Base-by-base conservation (phyloP, 331 rosid species). In the Malus hybrid region DNA sequence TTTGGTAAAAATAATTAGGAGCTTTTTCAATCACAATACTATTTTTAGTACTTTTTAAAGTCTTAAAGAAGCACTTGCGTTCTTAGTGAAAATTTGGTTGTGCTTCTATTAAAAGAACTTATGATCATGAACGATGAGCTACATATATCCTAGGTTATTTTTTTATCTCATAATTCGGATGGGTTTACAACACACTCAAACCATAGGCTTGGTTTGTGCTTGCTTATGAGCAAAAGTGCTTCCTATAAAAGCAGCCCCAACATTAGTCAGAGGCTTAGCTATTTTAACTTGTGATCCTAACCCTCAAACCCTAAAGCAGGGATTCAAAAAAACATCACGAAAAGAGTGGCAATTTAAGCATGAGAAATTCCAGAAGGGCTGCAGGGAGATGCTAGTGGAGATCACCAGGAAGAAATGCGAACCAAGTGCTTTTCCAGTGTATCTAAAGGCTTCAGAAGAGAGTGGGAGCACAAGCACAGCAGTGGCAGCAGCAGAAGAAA, bases 261-360 rank as follows among this genome's bases (percentile, higher is more conserved):
- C 56, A 50, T 50, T 50, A 50, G 0, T 50, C n/a, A 50, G 18
- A 50, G 6, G 64, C 4, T 14, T 62, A 34, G 10, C 20, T 36
- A 27, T 6, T 28, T 62, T 7, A 13, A 28, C 29, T 70, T 19
- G 4, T 18, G n/a, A 54, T 52, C 52, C 29, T 64, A 63, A 71
- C 46, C 66, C 24, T 31, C 7, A 0, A 22, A 63, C 11, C 64
- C 9, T 14, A 60, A 62, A 74, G 9, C 78, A 93, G 98, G 95
- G 98, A 54, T 93, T 93, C 73, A 93, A 87, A 80, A 93, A 93
- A 84, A 86, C 75, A 60, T 90, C 98, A 61, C 80, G 93, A 0
- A 89, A 87, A 74, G 81, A 83, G 79, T 93, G 98, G 98, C 93
- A 93, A 69, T 93, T 93, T 85, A 85, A 89, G 88, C 98, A 93